phyloP scores from a whole-genome alignment of 1,284 basidiomycete genomes.

The Ustilago curta region DNA sequence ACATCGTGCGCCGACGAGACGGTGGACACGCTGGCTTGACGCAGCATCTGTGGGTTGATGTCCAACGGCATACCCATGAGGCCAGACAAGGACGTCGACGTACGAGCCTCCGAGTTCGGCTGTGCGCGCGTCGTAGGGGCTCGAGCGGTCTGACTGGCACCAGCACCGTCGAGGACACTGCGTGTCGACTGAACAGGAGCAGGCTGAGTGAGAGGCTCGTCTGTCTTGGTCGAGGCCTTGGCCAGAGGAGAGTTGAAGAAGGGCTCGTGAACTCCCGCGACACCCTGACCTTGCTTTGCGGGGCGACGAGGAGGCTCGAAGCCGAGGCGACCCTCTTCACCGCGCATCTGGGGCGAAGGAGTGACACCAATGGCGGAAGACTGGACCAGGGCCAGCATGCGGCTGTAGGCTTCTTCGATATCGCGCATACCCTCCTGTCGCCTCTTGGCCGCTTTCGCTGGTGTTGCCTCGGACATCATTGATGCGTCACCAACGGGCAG shows the following conservation, averaged over 20 bases:
- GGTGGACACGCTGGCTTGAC: conserved; percentile 37
- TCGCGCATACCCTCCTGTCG: conserved; percentile 55
- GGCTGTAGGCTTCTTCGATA: conserved; percentile 49
- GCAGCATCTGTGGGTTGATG: conserved; percentile 39
- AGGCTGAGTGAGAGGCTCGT: conserved; percentile 36
- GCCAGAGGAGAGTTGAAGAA: conserved; percentile 39
- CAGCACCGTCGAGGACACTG: conserved; percentile 15
- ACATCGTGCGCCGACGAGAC: conserved; percentile 27
- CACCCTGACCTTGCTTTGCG: conserved; percentile 20
- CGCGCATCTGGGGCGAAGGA: conserved; percentile 45
- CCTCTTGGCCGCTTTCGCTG: conserved; percentile 37
- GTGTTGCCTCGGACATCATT: conserved; percentile 46
- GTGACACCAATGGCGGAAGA: conserved; percentile 50
- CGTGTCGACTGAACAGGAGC: conserved; percentile 12
- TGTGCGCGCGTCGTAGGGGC: conserved; percentile 13
- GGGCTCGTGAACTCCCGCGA: conserved; percentile 8
- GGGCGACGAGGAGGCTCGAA: conserved; percentile 32
- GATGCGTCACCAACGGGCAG: conserved; percentile 21
- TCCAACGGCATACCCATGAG: conserved; percentile 55
- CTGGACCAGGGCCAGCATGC: conserved; percentile 54
- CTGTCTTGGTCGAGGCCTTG: conserved; percentile 42
- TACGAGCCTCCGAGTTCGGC: conserved; percentile 24
- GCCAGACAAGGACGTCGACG: conserved; percentile 44
- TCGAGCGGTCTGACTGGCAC: conserved; percentile 9
- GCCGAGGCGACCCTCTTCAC: conserved; percentile 38